Percentiles rank a stretch among this genome's conserved stretches.
Evolutionary conservation across 1,284 basidiomycete species (phyloP).

Genomic region (Puccinia triticina): DNA sequence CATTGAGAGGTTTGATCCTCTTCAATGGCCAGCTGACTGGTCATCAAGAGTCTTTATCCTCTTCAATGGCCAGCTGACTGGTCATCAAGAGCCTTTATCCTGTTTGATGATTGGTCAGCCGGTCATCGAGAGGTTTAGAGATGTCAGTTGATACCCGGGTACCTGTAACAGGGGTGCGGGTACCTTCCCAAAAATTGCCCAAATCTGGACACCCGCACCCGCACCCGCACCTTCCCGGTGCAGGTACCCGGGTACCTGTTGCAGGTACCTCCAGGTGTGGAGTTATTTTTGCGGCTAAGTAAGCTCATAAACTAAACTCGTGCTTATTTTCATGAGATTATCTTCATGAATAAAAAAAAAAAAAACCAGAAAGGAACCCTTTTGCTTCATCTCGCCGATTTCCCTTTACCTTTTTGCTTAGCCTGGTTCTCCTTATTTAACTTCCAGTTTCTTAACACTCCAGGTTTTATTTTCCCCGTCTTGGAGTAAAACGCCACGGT

Average conservation of each 20-base stretch:
- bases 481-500: not conserved
- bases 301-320: no score
- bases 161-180: not conserved
- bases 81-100: no score
- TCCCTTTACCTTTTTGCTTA: no score
- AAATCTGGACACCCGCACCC: not conserved
- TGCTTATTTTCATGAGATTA: no score
- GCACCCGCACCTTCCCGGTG: not conserved
- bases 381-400: no score
- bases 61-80: no score
- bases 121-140: no score
- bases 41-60: no score
- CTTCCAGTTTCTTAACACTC: not conserved
- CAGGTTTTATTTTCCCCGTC: not conserved
- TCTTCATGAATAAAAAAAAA: not conserved
- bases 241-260: constrained; percentile 8
- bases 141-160: not conserved
- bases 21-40: no score
- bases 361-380: not conserved
- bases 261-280: not conserved
- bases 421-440: not conserved
- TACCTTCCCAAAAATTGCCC: not conserved
- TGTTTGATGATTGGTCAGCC: no score
- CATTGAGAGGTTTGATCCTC: no score
- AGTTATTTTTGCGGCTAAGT: no score